Percentiles rank a stretch among this genome's conserved stretches.
phyloP scores from a whole-genome alignment of 2,329 filamentous ascomycete genomes.

The Fusarium odoratissimum region DNA sequence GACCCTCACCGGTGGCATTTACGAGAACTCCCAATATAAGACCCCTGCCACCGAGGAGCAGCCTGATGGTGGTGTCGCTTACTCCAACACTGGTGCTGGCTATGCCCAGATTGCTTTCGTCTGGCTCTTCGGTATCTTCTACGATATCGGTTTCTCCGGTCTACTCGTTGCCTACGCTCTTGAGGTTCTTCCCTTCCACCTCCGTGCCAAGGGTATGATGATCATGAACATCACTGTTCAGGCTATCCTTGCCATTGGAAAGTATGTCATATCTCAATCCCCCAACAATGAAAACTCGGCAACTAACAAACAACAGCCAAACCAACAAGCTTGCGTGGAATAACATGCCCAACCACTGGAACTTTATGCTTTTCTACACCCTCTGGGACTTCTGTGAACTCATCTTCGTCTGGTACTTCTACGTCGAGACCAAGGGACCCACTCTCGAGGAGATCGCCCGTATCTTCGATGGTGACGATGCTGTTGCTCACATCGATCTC shows the following conservation, averaged over 20 bases:
- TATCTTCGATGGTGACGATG: constrained; percentile 76
- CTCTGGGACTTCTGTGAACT: constrained; percentile 71
- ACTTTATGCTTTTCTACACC: constrained; percentile 75
- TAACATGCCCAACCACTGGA: constrained; percentile 69
- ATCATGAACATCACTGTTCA: constrained; percentile 74
- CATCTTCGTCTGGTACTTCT: constrained; percentile 73
- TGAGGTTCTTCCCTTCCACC: constrained; percentile 68
- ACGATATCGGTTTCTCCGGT: constrained; percentile 70
- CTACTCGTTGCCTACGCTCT: constrained; percentile 68
- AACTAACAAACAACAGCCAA: constrained; percentile 55
- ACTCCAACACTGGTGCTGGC: constrained; percentile 58
- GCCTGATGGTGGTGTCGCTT: constrained; percentile 39
- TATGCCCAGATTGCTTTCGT: constrained; percentile 68
- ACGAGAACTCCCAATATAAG: constrained; percentile 56
- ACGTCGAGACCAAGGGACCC: constrained; percentile 76
- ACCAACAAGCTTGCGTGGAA: constrained; percentile 74
- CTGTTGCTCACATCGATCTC: constrained; percentile 66
- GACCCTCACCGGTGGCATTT: constrained; percentile 64
- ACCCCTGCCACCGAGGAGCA: constrained; percentile 30
- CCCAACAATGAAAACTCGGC: not conserved
- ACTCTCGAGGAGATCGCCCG: constrained; percentile 72
- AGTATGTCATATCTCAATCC: constrained; percentile 54
- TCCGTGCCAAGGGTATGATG: constrained; percentile 70
- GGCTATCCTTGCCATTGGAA: constrained; percentile 69
- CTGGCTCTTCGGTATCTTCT: constrained; percentile 69